Evolutionary conservation across 176 grass and related monocot genomes (phyloP).

Genomic region (Paspalum notatum): DNA sequence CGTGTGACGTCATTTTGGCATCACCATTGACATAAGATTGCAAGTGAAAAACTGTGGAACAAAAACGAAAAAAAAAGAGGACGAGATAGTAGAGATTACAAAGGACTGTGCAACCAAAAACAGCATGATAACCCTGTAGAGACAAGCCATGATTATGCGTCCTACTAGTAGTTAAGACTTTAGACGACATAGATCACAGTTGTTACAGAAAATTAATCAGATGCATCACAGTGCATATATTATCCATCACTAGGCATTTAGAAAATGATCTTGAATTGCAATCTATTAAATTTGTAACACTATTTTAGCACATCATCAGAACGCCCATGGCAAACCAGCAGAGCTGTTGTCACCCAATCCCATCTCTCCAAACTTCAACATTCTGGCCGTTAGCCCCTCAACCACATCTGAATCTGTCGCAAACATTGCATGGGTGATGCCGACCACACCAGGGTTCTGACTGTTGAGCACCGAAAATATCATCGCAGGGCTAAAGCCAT

Average conservation of each 20-base stretch:
- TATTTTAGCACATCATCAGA: constrained; percentile 14
- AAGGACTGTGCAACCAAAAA: not conserved
- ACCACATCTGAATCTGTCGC: constrained; percentile 34
- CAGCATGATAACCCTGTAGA: constrained; percentile 14
- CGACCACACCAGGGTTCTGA: constrained; percentile 54
- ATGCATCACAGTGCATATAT: not conserved
- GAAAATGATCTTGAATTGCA: not conserved
- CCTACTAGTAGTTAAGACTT: not conserved
- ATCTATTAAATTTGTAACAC: not conserved
- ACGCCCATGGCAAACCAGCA: constrained; percentile 19
- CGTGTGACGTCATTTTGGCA: constrained; percentile 33
- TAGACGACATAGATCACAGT: too few species aligned
- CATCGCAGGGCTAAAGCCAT: constrained; percentile 26
- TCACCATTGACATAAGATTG: constrained; percentile 39
- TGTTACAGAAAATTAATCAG: constrained; percentile 4
- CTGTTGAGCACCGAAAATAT: constrained; percentile 52
- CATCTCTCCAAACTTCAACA: constrained; percentile 43
- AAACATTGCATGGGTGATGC: constrained; percentile 56
- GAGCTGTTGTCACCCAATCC: constrained; percentile 7
- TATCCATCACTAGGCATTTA: not conserved
- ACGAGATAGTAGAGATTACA: not conserved
- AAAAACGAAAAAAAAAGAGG: too few species aligned
- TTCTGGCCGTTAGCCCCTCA: constrained; percentile 48
- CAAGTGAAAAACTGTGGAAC: not conserved
- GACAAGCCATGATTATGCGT: not conserved